Base-by-base conservation (phyloP, 345 rosid genomes). In the Hibiscus syriacus region DNA sequence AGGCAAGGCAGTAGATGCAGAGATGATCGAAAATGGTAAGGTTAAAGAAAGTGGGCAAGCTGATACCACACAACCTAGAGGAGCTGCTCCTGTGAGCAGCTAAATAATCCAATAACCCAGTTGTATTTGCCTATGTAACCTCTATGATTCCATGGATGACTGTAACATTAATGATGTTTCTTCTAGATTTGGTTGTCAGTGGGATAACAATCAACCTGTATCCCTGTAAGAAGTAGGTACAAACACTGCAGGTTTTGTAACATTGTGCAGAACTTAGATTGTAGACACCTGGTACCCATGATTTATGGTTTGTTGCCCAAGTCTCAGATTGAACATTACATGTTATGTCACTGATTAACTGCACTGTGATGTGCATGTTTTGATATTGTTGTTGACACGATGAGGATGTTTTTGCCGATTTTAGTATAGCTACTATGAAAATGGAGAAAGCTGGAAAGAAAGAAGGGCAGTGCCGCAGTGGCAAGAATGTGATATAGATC, bases 11-110 rank as follows among this genome's bases (percentile, higher is more conserved):
- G n/a, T n/a, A n/a, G n/a, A n/a, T n/a, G n/a, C n/a, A n/a, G 82
- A 72, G 71, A 6, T 76, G 34, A 64, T 34, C 19, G 84, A 74
- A 76, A 78, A 81, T 58, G 83, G 83, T 27, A 77, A 74, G 59
- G 77, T 73, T n/a, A 69, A 55, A 22, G 80, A 50, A 55, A 52
- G 55, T 34, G 88, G 22, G 68, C 73, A 19, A 30, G 53, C 75
- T 45, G 80, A 70, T 26, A 29, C 65, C 36, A 68, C 69, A 0
- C 79, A 72, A 19, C 76, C 63, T 17, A 72, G 76, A 19, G 71
- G 73, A 60, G 74, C 64, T 4, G 49, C n/a, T n/a, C n/a, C 83
- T 17, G 82, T 67, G 72, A 73, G 82, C 82, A 74, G 26, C 64
- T 59, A 59, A 59, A 36, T 19, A 12, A 29, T 9, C 10, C 54